Percentiles rank a stretch among this genome's conserved stretches.
Conservation (phyloP, 257 asterid species). For the Agastache rugosa region DNA sequence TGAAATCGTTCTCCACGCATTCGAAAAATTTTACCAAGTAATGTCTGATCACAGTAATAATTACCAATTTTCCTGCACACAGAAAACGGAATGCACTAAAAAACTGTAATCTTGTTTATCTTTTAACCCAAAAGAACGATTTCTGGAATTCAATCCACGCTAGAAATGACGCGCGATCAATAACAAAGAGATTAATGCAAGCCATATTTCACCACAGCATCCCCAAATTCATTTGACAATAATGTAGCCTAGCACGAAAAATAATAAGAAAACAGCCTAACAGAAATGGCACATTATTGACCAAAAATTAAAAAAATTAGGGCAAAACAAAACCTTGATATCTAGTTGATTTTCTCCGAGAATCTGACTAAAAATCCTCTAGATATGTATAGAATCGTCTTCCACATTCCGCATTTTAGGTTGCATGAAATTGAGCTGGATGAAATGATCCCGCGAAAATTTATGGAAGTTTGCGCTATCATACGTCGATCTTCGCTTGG, state of each 20-base stretch:
- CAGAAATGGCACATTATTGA: neutral
- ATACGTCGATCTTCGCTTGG: conserved; percentile 34
- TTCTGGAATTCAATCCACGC: neutral
- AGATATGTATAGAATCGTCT: neutral
- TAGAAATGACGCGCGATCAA: neutral
- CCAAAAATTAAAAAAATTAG: neutral
- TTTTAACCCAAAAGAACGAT: neutral
- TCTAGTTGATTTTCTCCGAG: neutral
- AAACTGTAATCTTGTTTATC: neutral
- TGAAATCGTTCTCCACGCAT: no score
- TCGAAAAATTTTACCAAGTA: neutral
- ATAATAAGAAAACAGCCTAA: neutral
- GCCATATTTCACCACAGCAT: neutral
- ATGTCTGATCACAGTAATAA: neutral
- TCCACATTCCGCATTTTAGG: neutral
- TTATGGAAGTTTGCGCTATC: neutral
- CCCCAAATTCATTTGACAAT: neutral
- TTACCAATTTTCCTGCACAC: neutral
- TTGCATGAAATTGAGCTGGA: conserved; percentile 7
- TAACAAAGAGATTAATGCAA: neutral
- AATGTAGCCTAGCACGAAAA: neutral
- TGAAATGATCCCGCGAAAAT: neutral
- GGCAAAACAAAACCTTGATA: neutral
- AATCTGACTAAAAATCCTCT: neutral
- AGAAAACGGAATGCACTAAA: neutral